phyloP scores from a whole-genome alignment of 345 rosid genomes.

The Moricandia moricandioides region DNA sequence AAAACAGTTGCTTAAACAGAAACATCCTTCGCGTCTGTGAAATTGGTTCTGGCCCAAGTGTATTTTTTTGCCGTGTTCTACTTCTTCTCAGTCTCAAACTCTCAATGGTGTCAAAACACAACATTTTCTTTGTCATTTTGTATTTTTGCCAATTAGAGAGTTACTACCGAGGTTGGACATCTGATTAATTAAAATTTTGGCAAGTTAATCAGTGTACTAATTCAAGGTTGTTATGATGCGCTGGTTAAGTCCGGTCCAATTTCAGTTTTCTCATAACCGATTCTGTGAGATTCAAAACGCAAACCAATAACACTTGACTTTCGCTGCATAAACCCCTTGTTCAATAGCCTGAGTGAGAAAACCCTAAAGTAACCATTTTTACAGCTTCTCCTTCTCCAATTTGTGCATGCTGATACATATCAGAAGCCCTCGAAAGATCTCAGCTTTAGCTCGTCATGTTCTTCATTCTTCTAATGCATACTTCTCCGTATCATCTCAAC shows the following conservation, averaged over 20 bases:
- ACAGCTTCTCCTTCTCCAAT: background rate
- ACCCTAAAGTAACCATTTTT: background rate
- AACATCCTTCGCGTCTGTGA: conserved; percentile 19
- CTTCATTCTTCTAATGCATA: background rate
- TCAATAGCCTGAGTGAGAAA: background rate
- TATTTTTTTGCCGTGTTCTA: conserved; percentile 24
- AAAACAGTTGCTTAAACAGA: conserved; percentile 20
- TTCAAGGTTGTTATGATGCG: background rate
- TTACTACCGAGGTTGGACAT: background rate
- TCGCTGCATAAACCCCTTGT: background rate
- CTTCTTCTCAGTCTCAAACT: background rate
- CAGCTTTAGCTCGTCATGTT: background rate
- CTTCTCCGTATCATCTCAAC: background rate
- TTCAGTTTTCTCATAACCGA: background rate
- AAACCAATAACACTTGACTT: background rate
- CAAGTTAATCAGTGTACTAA: no score
- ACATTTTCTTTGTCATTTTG: conserved; percentile 3
- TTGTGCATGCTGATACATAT: background rate
- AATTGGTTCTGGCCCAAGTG: conserved; percentile 22
- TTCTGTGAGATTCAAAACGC: background rate
- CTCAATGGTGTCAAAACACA: background rate
- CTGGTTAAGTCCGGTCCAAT: conserved; percentile 1
- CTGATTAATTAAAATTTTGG: background rate
- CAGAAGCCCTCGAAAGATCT: background rate
- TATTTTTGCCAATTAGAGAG: conserved; percentile 1